These are phyloP conservation scores for Caloboletus inedulis DNA, from an alignment of 1,284 basidiomycete genomes.

Conservation along the genomic window DNA sequence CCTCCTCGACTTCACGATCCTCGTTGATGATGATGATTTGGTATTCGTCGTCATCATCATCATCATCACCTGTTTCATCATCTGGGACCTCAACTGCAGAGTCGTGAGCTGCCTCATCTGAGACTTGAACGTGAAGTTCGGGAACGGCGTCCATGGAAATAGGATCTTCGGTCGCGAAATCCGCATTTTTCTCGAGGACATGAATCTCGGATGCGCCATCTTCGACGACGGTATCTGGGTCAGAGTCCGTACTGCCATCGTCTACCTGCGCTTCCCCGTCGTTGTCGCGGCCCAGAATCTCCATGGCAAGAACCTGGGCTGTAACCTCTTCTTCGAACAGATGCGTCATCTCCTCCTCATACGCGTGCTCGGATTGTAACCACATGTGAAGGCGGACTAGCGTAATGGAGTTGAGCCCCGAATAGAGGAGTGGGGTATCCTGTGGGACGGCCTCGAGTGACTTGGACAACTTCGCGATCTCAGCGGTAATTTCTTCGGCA, in stretches of 20 bases:
- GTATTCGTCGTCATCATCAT: background rate
- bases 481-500: constrained; percentile 15
- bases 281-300: constrained; percentile 14
- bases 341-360: constrained; percentile 23
- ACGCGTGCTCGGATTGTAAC: constrained; percentile 23
- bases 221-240: constrained; percentile 19
- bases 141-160: background rate
- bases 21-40: constrained; percentile 9
- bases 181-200: constrained; percentile 9
- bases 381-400: constrained; percentile 23
- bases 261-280: constrained; percentile 1
- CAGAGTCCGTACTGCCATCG: constrained; percentile 1
- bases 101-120: background rate
- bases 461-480: constrained; percentile 20
- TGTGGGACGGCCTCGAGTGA: constrained; percentile 13
- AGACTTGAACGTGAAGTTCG: background rate
- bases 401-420: constrained; percentile 29
- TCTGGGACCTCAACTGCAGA: background rate
- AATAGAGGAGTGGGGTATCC: constrained; percentile 23
- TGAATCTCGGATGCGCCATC: constrained; percentile 14
- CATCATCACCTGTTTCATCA: background rate
- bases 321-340: constrained; percentile 25
- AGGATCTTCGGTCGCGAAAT: background rate
- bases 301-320: constrained; percentile 15
- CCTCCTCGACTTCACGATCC: constrained; percentile 1